Evolutionary conservation across 352 stramenopile genomes (phyloP).

Genomic region (Pelagophyceae sp.): DNA sequence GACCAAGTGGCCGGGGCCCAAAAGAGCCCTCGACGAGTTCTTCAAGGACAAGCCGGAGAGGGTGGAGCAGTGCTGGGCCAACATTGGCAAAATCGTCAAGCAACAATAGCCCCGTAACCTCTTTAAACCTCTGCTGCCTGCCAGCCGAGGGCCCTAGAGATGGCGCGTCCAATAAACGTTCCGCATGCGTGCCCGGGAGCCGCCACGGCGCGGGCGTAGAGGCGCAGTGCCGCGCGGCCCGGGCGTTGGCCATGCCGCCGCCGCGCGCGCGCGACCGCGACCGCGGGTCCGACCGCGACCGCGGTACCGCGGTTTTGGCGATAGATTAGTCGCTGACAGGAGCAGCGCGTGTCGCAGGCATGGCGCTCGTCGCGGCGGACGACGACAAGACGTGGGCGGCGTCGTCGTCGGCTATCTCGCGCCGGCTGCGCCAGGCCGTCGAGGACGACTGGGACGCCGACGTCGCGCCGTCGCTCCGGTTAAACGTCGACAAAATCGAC

Average conservation of each 20-base stretch:
- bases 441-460: neutral
- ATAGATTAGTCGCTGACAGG: neutral
- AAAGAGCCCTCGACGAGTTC: neutral
- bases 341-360: neutral
- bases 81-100: neutral
- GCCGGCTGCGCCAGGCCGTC: neutral
- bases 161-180: too few species aligned
- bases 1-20: neutral
- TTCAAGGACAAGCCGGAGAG: neutral
- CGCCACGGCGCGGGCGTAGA: too few species aligned
- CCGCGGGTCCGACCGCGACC: too few species aligned
- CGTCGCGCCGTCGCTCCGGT: neutral
- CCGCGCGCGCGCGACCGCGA: too few species aligned
- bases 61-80: neutral
- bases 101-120: too few species aligned
- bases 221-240: too few species aligned
- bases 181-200: too few species aligned
- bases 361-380: neutral
- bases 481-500: neutral
- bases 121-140: too few species aligned
- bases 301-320: too few species aligned
- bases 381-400: neutral
- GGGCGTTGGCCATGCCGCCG: too few species aligned
- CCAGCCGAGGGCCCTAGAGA: too few species aligned
- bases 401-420: neutral